phyloP scores from a whole-genome alignment of 805 yeast species.

The Citeromyces matritensis region DNA sequence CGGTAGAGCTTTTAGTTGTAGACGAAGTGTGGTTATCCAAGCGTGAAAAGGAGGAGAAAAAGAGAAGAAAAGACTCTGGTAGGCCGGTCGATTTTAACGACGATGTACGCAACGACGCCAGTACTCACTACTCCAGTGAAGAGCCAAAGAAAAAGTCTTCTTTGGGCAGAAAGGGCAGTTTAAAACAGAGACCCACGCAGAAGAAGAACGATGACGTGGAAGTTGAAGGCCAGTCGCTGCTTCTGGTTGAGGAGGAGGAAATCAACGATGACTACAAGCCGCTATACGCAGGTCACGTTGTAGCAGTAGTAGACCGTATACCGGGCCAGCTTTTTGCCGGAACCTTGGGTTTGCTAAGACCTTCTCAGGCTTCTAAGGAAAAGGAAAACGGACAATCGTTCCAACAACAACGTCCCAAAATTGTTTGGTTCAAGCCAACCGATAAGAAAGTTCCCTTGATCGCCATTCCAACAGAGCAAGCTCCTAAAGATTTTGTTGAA shows the following conservation, averaged over 20 bases:
- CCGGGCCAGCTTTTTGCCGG: conserved; percentile 96
- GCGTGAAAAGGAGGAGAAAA: conserved; percentile 93
- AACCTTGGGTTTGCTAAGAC: conserved; percentile 83
- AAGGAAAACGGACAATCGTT: conserved; percentile 34
- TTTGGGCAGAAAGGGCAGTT: conserved; percentile 70
- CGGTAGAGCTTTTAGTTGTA: conserved; percentile 84
- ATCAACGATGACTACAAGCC: conserved; percentile 88
- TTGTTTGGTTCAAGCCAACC: conserved; percentile 98
- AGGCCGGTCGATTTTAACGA: conserved; percentile 9
- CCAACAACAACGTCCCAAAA: conserved; percentile 47
- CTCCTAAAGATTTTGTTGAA: conserved; percentile 89
- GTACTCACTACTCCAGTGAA: conserved; percentile 24
- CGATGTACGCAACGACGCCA: conserved; percentile 72
- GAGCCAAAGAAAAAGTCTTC: conserved; percentile 12
- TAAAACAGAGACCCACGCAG: conserved; percentile 91
- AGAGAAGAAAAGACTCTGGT: conserved; percentile 56
- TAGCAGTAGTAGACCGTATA: conserved; percentile 93
- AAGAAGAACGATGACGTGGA: conserved; percentile 97
- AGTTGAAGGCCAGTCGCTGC: conserved; percentile 91
- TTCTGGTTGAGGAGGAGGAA: conserved; percentile 90
- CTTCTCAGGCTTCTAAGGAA: conserved; percentile 84
- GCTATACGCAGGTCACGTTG: conserved; percentile 94
- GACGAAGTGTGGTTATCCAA: conserved; percentile 97
- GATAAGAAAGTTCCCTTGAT: conserved; percentile 95
- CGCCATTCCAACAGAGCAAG: conserved; percentile 98